These are phyloP conservation scores for Lepidopterella palustris DNA, from an alignment of 495 filamentous ascomycete species.

Conservation along the genomic window DNA sequence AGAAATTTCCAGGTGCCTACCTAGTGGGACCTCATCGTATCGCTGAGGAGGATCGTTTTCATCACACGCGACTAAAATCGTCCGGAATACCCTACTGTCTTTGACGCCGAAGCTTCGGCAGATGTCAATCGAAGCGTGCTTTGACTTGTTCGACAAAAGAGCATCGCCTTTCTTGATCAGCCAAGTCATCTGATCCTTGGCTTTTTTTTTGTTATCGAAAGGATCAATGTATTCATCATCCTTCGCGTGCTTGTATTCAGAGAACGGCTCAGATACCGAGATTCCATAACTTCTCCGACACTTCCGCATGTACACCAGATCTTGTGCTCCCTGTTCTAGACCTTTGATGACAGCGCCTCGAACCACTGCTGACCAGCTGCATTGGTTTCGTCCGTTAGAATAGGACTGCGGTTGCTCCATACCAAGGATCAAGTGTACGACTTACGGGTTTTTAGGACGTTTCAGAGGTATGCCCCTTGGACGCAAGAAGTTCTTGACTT, in stretches of 20 bases:
- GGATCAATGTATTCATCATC: background rate
- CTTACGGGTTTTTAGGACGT: background rate
- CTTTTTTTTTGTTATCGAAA: background rate
- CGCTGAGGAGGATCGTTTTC: background rate
- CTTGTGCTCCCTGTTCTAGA: background rate
- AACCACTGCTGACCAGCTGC: conserved; percentile 3
- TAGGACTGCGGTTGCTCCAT: too few species aligned
- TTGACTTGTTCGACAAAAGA: background rate
- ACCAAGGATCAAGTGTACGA: background rate
- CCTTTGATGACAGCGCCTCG: conserved; percentile 1
- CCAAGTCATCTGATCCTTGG: background rate
- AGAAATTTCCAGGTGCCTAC: background rate
- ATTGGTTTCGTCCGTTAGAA: background rate
- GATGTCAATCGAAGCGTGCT: background rate
- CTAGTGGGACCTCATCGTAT: background rate
- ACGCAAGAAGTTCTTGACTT: background rate
- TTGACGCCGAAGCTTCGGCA: background rate
- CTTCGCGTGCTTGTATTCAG: background rate
- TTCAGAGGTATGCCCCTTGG: background rate
- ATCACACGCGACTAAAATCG: background rate
- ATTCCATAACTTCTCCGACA: background rate
- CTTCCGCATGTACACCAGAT: background rate
- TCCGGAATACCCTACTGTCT: background rate
- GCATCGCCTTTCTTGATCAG: background rate
- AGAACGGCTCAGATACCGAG: background rate